Base-by-base conservation (phyloP, 495 filamentous ascomycete genomes). In the Annulohypoxylon maeteangense region DNA sequence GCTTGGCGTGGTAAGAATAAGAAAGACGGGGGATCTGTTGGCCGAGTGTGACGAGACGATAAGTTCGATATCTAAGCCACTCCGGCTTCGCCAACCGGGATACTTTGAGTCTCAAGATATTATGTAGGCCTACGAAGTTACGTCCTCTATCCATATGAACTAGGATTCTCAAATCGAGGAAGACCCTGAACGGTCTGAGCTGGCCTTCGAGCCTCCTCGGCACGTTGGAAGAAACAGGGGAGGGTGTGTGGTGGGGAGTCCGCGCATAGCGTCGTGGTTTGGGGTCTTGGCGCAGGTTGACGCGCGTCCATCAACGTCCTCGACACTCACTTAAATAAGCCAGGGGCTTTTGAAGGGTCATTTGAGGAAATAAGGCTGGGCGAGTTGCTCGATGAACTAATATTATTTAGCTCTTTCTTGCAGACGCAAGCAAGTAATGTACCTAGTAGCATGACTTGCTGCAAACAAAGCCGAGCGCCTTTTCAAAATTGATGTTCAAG, bases 51-150 rank as follows among this genome's bases (percentile, higher is more conserved):
- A 59, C 45, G 45, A 67, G 23, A 53, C 34, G 45, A 31, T 32
- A 40, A 59, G 48, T 62, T 64, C 57, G 58, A 68, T 67, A 71
- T 70, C 74, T 68, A 59, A 75, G 74, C 74, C 74, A 71, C 71
- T 42, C 44, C 48, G 47, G 63, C 60, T 64, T 63, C 47, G 47
- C 23, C 47, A 69, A 61, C 23, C 47, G 64, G 65, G 53, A 42
- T 63, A 60, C 47, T 40, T 40, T 44, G 31, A 45, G 65, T 65
- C 36, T 55, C 51, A 55, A 54, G 60, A 48, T 10, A 27, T 44
- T 55, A 65, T 59, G 72, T 65, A n/a, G n/a, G n/a, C n/a, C n/a
- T n/a, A n/a, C n/a, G n/a, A n/a, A n/a, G n/a, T 55, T 65, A 67
- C 59, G 48, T 61, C 50, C 55, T 50, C 61, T 61, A 66, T 42